Percentiles rank a stretch among this genome's conserved stretches.
phyloP scores from a whole-genome alignment of 2,329 filamentous ascomycete genomes.

The Drechslera avenae region DNA sequence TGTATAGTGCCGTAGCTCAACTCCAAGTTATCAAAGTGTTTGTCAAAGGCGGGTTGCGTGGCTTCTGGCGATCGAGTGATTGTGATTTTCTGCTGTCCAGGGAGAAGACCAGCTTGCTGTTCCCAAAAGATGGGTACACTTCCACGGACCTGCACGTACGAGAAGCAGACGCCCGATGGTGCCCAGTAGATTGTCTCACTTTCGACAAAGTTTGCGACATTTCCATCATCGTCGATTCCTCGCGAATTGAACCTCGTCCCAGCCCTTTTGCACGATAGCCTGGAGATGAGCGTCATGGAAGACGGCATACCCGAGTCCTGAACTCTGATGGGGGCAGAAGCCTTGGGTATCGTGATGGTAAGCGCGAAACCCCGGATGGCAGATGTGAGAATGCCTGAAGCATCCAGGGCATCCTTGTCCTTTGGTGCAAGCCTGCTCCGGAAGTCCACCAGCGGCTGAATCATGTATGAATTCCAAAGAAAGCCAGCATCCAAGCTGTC shows the following conservation, averaged over 20 bases:
- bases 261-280: constrained; percentile 86
- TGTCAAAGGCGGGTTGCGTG: constrained; percentile 92
- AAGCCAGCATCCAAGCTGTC: constrained; percentile 92
- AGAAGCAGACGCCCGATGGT: constrained; percentile 78
- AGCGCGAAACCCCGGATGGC: constrained; percentile 92
- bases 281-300: constrained; percentile 85
- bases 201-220: constrained; percentile 99
- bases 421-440: constrained; percentile 76
- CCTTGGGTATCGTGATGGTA: constrained; percentile 82
- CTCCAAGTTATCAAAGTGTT: constrained; percentile 88
- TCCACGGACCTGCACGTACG: constrained; percentile 89
- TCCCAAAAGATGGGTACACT: constrained; percentile 98
- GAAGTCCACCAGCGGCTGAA: constrained; percentile 87
- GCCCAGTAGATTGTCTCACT: constrained; percentile 93
- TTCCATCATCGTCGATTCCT: constrained; percentile 95
- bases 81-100: constrained; percentile 92
- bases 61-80: constrained; percentile 88
- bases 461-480: constrained; percentile 99
- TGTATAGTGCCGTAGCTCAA: constrained; percentile 88
- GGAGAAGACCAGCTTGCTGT: constrained; percentile 83
- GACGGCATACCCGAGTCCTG: constrained; percentile 75
- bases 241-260: constrained; percentile 97
- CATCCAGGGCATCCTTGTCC: constrained; percentile 81
- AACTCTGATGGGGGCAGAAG: constrained; percentile 70
- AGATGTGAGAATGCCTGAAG: constrained; percentile 85